Conservation (phyloP, 2,329 filamentous ascomycete species). For the Fusarium mangiferae region DNA sequence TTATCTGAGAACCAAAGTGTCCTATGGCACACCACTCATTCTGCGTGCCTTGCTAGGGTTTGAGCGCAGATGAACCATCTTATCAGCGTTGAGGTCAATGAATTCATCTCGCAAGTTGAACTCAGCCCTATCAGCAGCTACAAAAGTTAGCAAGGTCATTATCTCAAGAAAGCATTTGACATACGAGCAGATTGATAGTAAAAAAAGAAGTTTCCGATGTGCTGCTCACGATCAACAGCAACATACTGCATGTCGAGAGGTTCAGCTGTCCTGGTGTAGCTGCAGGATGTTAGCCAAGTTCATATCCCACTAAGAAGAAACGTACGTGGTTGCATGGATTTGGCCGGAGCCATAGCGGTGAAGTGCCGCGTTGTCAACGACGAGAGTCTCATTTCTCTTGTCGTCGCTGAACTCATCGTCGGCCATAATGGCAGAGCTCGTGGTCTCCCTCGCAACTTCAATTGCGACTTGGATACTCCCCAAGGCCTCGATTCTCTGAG, state of each 20-base stretch:
- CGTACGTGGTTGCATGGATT: background rate
- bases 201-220: background rate
- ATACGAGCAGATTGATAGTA: background rate
- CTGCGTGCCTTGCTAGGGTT: too few relatives aligned
- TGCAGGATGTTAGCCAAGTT: background rate
- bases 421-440: fast-evolving
- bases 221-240: background rate
- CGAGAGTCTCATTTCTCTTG: background rate
- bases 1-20: too few relatives aligned
- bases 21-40: too few relatives aligned
- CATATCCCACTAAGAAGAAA: too few relatives aligned
- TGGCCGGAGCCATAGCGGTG: background rate
- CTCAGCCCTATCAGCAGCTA: too few relatives aligned
- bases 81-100: too few relatives aligned
- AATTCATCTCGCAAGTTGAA: fast-evolving
- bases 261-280: background rate
- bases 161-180: too few relatives aligned
- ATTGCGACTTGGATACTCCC: background rate
- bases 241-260: background rate
- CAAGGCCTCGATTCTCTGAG: too few relatives aligned
- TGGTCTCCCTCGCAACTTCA: fast-evolving
- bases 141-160: too few relatives aligned
- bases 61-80: too few relatives aligned
- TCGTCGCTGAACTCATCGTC: background rate
- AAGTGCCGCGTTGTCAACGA: background rate